Evolutionary conservation across 768 basidiomycete genomes (phyloP).

Genomic region (Leccinum imitatum): DNA sequence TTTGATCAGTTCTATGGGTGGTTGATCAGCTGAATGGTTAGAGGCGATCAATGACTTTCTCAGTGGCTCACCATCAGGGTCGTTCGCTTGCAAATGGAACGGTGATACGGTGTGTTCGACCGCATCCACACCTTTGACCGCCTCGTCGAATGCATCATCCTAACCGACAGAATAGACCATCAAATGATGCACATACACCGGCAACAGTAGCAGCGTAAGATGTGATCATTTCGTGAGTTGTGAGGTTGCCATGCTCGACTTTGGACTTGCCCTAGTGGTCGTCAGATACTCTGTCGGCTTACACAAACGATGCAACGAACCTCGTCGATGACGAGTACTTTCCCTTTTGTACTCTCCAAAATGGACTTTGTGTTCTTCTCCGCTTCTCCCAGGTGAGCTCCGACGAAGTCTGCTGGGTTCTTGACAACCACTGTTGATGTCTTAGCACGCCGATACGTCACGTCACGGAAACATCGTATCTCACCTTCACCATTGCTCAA

Average conservation of each 20-base stretch:
- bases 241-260: not conserved
- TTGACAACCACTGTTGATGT: conserved; percentile 54
- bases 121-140: conserved; percentile 72
- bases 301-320: conserved; percentile 27
- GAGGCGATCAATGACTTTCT: not conserved
- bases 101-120: not conserved
- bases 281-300: not conserved
- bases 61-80: not conserved
- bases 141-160: conserved; percentile 76
- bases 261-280: not conserved
- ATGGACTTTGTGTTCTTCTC: conserved; percentile 68
- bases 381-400: conserved; percentile 55
- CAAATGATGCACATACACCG: not conserved
- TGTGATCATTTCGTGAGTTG: not conserved
- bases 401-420: conserved; percentile 70
- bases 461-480: not conserved
- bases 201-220: not conserved
- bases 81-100: not conserved
- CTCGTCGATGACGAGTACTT: conserved; percentile 74
- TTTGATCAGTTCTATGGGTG: not conserved
- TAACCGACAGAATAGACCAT: conserved; percentile 16
- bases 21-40: not conserved
- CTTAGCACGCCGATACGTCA: not conserved
- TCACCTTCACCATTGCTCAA: conserved; percentile 75
- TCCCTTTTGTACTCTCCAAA: conserved; percentile 55